Conservation (phyloP, 73 alveolate species). For the Tetrahymena malaccensis region DNA sequence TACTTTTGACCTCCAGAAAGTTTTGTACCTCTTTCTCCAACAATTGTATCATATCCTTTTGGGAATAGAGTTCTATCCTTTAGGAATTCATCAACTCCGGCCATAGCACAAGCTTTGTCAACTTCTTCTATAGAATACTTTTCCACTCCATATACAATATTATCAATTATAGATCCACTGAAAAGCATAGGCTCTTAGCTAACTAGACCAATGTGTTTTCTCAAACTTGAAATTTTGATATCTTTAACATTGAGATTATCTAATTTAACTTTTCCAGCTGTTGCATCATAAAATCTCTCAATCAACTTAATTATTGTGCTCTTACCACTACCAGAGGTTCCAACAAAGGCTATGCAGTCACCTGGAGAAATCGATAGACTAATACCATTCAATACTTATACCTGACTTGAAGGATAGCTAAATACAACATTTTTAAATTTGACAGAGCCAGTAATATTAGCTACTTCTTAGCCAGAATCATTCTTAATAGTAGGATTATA, state of each 20-base stretch:
- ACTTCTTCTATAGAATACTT: constrained; percentile 17
- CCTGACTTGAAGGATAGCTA: constrained; percentile 51
- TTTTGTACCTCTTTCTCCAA: constrained; percentile 42
- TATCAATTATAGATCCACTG: constrained; percentile 49
- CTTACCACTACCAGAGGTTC: constrained; percentile 89
- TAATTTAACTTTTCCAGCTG: constrained; percentile 54
- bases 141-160: constrained; percentile 49
- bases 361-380: constrained; percentile 46
- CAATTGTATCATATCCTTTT: constrained; percentile 37
- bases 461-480: constrained; percentile 19
- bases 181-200: constrained; percentile 75
- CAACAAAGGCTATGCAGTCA: constrained; percentile 77
- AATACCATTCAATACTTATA: constrained; percentile 45
- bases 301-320: constrained; percentile 68
- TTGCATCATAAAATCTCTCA: constrained; percentile 73
- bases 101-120: constrained; percentile 37
- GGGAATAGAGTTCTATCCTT: constrained; percentile 22
- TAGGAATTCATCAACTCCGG: constrained; percentile 34
- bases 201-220: constrained; percentile 67
- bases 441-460: constrained; percentile 44
- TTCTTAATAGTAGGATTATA: constrained; percentile 10
- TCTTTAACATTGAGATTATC: constrained; percentile 44
- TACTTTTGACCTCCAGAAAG: constrained; percentile 49
- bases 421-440: constrained; percentile 52
- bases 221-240: constrained; percentile 48